Evolutionary conservation across 2,329 filamentous ascomycete species (phyloP).

Genomic region (Talaromyces islandicus): DNA sequence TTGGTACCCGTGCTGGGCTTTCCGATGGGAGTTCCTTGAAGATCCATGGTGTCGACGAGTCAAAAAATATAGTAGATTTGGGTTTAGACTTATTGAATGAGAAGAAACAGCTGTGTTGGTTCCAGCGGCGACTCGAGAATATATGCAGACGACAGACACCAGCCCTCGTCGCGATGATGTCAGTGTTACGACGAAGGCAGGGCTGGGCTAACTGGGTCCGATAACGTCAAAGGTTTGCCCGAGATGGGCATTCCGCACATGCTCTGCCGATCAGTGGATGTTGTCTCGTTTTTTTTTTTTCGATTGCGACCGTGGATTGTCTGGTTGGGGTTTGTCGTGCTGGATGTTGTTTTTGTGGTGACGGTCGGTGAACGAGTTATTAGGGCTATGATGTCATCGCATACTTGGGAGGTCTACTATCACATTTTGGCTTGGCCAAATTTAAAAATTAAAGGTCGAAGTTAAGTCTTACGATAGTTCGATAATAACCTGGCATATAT

Average conservation of each 20-base stretch:
- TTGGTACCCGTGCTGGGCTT: slow-evolving; percentile 29
- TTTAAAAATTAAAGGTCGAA: too few species aligned
- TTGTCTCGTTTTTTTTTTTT: background rate
- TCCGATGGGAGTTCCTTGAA: slow-evolving; percentile 33
- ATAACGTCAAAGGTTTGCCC: slow-evolving; percentile 10
- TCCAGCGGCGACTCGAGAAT: background rate
- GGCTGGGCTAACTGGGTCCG: slow-evolving; percentile 3
- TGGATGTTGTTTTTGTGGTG: background rate
- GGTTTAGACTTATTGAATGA: background rate
- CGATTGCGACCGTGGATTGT: background rate
- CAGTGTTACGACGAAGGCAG: slow-evolving; percentile 22
- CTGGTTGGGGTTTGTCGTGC: background rate
- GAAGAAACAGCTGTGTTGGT: background rate
- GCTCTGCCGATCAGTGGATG: background rate
- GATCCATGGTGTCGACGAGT: slow-evolving; percentile 25
- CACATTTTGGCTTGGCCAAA: too few species aligned
- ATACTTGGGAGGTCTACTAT: background rate
- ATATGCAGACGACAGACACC: background rate
- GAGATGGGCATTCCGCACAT: background rate
- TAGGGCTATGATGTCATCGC: slow-evolving; percentile 4
- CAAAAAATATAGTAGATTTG: background rate
- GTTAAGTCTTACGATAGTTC: too few species aligned
- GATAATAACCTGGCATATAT: background rate
- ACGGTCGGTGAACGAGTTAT: background rate
- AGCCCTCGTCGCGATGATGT: slow-evolving; percentile 20